Evolutionary conservation across 2,329 filamentous ascomycete species (phyloP).

Genomic region (Fusarium goolgardi): DNA sequence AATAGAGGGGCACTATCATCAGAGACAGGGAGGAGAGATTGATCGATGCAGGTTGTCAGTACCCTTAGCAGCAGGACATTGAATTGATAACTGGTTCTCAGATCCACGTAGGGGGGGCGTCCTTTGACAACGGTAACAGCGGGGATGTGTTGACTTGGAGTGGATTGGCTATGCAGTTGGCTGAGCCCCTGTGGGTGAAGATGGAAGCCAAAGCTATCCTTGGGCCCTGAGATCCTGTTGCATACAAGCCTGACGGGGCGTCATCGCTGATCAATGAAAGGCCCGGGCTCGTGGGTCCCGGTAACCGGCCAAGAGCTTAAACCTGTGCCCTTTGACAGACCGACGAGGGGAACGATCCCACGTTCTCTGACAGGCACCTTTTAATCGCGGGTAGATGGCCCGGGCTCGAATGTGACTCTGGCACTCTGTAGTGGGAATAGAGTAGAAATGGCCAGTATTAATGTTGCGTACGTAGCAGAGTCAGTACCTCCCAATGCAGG

Average conservation of each 20-base stretch:
- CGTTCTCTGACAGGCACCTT: slow-evolving; percentile 38
- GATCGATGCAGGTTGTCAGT: slow-evolving; percentile 39
- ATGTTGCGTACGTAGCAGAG: slow-evolving; percentile 16
- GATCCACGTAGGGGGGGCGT: slow-evolving; percentile 39
- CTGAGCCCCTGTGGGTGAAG: slow-evolving; percentile 38
- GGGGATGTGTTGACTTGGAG: slow-evolving; percentile 31
- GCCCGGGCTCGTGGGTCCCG: slow-evolving; percentile 43
- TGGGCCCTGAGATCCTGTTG: slow-evolving; percentile 42
- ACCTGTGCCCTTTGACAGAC: slow-evolving; percentile 33
- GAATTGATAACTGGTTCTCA: slow-evolving; percentile 34
- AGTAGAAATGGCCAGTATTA: slow-evolving; percentile 16
- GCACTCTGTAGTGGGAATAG: slow-evolving; percentile 17
- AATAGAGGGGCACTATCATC: slow-evolving; percentile 38
- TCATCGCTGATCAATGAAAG: slow-evolving; percentile 45
- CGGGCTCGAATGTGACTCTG: slow-evolving; percentile 39
- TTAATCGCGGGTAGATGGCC: slow-evolving; percentile 40
- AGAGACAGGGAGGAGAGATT: slow-evolving; percentile 39
- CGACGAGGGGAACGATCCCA: slow-evolving; percentile 36
- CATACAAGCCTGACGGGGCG: slow-evolving; percentile 43
- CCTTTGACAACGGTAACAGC: slow-evolving; percentile 31
- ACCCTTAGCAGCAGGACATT: slow-evolving; percentile 38
- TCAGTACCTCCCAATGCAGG: slow-evolving; percentile 22
- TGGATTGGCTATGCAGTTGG: slow-evolving; percentile 34
- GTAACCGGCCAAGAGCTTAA: slow-evolving; percentile 44
- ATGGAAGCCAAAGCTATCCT: slow-evolving; percentile 37